A percentile compares a stretch with the other conserved stretches of the same genome.
These are phyloP conservation scores for Candida piceae DNA, from an alignment of 805 yeast genomes.

Conservation along the genomic window DNA sequence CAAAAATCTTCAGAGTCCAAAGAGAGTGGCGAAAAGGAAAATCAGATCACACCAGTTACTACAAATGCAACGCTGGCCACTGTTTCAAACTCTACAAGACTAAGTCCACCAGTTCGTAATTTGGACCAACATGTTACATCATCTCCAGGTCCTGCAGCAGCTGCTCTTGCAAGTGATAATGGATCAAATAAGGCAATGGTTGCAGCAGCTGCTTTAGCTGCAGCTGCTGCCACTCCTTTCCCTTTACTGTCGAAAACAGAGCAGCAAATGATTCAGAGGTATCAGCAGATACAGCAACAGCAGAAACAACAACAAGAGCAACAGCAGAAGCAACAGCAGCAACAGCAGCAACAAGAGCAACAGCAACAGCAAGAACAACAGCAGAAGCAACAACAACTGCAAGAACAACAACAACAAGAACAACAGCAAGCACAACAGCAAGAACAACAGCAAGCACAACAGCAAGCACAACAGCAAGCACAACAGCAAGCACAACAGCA, in stretches of 20 bases:
- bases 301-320: not conserved
- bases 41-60: constrained; percentile 9
- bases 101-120: constrained; percentile 17
- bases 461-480: not conserved
- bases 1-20: too few relatives aligned
- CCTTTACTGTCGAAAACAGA: constrained; percentile 35
- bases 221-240: constrained; percentile 73
- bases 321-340: not conserved
- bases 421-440: constrained; percentile 1
- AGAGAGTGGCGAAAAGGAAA: not conserved
- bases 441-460: not conserved
- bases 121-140: constrained; percentile 22
- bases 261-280: constrained; percentile 2
- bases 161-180: constrained; percentile 29
- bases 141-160: constrained; percentile 36
- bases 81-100: constrained; percentile 2
- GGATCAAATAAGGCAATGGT: constrained; percentile 51
- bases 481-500: constrained; percentile 1
- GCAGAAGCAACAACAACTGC: not conserved
- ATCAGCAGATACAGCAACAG: constrained; percentile 1
- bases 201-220: constrained; percentile 81
- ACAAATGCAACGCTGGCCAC: constrained; percentile 7
- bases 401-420: not conserved
- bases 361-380: not conserved
- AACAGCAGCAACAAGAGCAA: not conserved